Evolutionary conservation across 257 asterid genomes (phyloP).

Genomic region (Solanum gracilifrons): DNA sequence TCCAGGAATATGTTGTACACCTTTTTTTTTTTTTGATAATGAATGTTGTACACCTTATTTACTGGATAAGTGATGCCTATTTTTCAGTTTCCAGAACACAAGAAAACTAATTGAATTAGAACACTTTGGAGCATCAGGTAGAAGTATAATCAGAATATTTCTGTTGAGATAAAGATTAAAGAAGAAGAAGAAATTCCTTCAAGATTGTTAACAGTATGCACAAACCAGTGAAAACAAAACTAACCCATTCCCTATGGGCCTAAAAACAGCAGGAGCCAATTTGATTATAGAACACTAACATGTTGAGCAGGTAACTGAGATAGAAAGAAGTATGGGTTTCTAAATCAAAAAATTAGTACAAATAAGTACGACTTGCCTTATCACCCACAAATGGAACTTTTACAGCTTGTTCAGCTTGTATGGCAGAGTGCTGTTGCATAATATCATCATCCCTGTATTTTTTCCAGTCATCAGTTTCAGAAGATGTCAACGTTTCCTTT

Average conservation of each 20-base stretch:
- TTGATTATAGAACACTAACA: background rate
- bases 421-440: slow-evolving; percentile 64
- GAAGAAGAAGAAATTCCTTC: background rate
- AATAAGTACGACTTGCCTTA: slow-evolving; percentile 39
- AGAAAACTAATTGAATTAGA: background rate
- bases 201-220: background rate
- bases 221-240: background rate
- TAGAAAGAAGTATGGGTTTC: background rate
- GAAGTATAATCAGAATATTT: background rate
- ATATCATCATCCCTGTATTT: slow-evolving; percentile 61
- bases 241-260: background rate
- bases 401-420: slow-evolving; percentile 62
- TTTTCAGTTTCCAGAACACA: background rate
- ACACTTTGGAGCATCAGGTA: background rate
- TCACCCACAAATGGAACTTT: slow-evolving; percentile 72
- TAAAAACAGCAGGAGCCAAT: background rate
- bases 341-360: background rate
- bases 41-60: background rate
- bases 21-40: no score
- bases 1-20: background rate
- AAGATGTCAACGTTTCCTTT: slow-evolving; percentile 20
- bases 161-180: background rate
- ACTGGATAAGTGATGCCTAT: background rate
- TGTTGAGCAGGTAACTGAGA: background rate
- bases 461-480: slow-evolving; percentile 52